Base-by-base conservation (phyloP, 2,329 filamentous ascomycete genomes). In the Tympanopsis confertula region DNA sequence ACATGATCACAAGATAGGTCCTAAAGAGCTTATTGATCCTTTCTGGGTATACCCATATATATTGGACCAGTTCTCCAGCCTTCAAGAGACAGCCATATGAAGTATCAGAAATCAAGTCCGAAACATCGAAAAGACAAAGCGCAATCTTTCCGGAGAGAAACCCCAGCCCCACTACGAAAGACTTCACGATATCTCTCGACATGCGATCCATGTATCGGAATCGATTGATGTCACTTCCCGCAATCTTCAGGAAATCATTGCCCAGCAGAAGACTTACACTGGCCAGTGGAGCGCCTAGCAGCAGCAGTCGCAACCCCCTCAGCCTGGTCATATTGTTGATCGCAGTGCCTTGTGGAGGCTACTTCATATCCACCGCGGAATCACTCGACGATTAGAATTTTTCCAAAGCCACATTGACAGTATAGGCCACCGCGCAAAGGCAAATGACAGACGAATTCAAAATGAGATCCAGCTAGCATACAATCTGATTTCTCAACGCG, bases 151-250 rank as follows among this genome's bases (percentile, higher is more conserved):
- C 39, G 3, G 29, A 4, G 41, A 41, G 1, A 49, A 50, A n/a
- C 51, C 53, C 2, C 39, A 48, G 0, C 57, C 61, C 0, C 41
- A 58, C 19, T 66, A 62, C 20, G 38, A 46, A 3, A 36, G 35
- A 2, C 43, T 68, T 2, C 63, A 68, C 36, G 59, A 68, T 17
- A 51, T 62, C 0, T 54, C 62, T 1, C 46, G 65, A 2, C 65
- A 69, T 35, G 56, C 57, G 0, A 61, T 65, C 13, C 65, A 69
- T 41, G 56, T 64, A 2, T 53, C 48, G 0, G 66, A 69, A 36
- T 64, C 62, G 0, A 50, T 68, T 0, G 52, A 59, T 0, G 49
- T 65, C 0, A 52, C 53, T 0, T 43, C 46, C 0, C 47, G 52
- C 29, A 59, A 57, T 0, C 40, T 61, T 2, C 44, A 47, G 1